Percentiles rank a stretch among this genome's conserved stretches.
These are phyloP conservation scores for Ustilago curta DNA, from an alignment of 1,284 basidiomycete genomes.

Conservation along the genomic window DNA sequence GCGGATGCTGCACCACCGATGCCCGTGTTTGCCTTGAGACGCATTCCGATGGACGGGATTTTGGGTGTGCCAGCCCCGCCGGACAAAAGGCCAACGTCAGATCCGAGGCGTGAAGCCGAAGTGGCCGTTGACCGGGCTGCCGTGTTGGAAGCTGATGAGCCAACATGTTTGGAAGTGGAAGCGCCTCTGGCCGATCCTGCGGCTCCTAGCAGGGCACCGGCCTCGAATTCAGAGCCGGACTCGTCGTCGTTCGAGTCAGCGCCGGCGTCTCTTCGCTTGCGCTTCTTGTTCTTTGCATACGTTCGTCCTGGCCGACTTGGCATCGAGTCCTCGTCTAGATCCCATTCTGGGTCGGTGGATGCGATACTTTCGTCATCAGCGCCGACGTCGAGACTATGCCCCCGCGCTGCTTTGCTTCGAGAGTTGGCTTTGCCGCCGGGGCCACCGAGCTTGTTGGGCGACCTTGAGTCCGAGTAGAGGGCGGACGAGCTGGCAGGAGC, in stretches of 20 bases:
- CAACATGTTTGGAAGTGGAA: slow-evolving; percentile 26
- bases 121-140: slow-evolving; percentile 24
- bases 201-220: slow-evolving; percentile 34
- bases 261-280: slow-evolving; percentile 39
- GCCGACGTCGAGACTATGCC: slow-evolving; percentile 28
- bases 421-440: slow-evolving; percentile 32
- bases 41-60: slow-evolving; percentile 45
- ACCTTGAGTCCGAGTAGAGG: slow-evolving; percentile 29
- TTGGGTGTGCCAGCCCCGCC: slow-evolving; percentile 25
- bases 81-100: slow-evolving; percentile 21
- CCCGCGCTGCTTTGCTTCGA: slow-evolving; percentile 39
- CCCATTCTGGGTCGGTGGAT: slow-evolving; percentile 56
- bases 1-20: slow-evolving; percentile 15
- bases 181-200: slow-evolving; percentile 17
- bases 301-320: slow-evolving; percentile 55
- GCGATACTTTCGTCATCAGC: slow-evolving; percentile 48
- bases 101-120: slow-evolving; percentile 22
- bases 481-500: slow-evolving; percentile 29
- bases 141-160: slow-evolving; percentile 13
- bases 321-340: slow-evolving; percentile 55
- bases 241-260: slow-evolving; percentile 50
- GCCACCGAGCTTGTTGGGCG: slow-evolving; percentile 21
- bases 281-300: slow-evolving; percentile 54
- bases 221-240: slow-evolving; percentile 51
- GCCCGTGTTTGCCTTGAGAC: slow-evolving; percentile 53